Conservation (phyloP, 768 basidiomycete species). For the Cubamyces lactineus region DNA sequence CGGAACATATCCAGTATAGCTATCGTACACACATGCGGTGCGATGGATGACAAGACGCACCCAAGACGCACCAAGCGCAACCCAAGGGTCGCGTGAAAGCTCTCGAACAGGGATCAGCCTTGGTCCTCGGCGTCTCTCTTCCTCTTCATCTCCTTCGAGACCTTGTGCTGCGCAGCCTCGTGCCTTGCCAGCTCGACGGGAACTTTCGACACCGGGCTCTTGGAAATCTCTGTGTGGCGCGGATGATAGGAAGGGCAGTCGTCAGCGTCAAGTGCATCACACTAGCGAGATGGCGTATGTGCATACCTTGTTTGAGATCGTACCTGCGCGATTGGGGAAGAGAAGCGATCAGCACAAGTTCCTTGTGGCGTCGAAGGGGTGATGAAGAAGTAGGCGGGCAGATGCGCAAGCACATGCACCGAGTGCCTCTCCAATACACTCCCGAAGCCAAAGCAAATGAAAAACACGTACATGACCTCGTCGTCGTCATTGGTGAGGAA, state of each 20-base stretch:
- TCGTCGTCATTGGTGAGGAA: constrained; percentile 97
- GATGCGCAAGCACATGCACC: constrained; percentile 9
- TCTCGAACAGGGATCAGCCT: constrained; percentile 20
- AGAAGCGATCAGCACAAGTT: constrained; percentile 21
- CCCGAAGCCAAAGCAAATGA: constrained; percentile 5
- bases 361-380: neutral
- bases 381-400: neutral
- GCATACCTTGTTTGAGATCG: constrained; percentile 89
- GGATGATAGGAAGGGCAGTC: neutral
- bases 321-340: constrained; percentile 56
- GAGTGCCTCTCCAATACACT: neutral
- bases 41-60: constrained; percentile 12
- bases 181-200: constrained; percentile 88
- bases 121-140: constrained; percentile 85
- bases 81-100: neutral
- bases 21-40: neutral
- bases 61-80: constrained; percentile 8
- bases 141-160: constrained; percentile 94
- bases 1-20: constrained; percentile 7
- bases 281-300: constrained; percentile 13
- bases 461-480: constrained; percentile 84
- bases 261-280: constrained; percentile 6
- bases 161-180: constrained; percentile 87
- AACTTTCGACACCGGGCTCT: constrained; percentile 92
- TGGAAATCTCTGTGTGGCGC: constrained; percentile 74